A percentile compares a stretch with the other conserved stretches of the same genome.
phyloP scores from a whole-genome alignment of 768 basidiomycete genomes.

The Auriscalpium microsporum region DNA sequence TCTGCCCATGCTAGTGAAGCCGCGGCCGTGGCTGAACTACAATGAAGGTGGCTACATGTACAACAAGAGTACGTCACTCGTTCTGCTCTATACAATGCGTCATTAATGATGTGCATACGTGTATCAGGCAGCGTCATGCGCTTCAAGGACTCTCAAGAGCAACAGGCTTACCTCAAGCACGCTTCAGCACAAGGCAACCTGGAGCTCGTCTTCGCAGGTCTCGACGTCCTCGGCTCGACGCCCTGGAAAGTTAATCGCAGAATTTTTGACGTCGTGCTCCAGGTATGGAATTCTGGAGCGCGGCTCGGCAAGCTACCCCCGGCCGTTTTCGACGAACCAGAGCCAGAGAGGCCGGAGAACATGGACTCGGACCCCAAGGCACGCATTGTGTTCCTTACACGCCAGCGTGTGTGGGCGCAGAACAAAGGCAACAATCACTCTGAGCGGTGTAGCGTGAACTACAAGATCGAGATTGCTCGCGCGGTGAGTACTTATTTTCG shows the following conservation, averaged over 20 bases:
- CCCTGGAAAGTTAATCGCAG: conserved; percentile 84
- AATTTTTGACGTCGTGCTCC: conserved; percentile 40
- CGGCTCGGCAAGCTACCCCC: conserved; percentile 82
- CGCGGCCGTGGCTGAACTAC: conserved; percentile 75
- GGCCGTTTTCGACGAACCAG: conserved; percentile 50
- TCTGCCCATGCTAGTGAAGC: conserved; percentile 90
- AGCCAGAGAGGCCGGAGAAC: conserved; percentile 48
- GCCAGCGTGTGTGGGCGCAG: conserved; percentile 47
- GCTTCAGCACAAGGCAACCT: conserved; percentile 69
- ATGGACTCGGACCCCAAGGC: conserved; percentile 45
- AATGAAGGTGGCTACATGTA: conserved; percentile 79
- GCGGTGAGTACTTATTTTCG: conserved; percentile 45
- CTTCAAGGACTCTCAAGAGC: conserved; percentile 84
- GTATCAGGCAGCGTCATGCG: conserved; percentile 70
- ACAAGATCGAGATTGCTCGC: conserved; percentile 92
- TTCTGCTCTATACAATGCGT: background rate
- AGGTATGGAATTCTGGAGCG: conserved; percentile 82
- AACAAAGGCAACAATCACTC: conserved; percentile 78
- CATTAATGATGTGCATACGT: conserved; percentile 1
- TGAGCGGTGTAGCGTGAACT: conserved; percentile 88
- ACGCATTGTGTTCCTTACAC: conserved; percentile 44
- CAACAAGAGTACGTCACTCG: conserved; percentile 49
- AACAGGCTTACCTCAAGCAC: conserved; percentile 64
- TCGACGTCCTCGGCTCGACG: conserved; percentile 85
- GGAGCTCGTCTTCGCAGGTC: conserved; percentile 77